Conservation (phyloP, 2,329 filamentous ascomycete species). For the Fusarium chuoi region DNA sequence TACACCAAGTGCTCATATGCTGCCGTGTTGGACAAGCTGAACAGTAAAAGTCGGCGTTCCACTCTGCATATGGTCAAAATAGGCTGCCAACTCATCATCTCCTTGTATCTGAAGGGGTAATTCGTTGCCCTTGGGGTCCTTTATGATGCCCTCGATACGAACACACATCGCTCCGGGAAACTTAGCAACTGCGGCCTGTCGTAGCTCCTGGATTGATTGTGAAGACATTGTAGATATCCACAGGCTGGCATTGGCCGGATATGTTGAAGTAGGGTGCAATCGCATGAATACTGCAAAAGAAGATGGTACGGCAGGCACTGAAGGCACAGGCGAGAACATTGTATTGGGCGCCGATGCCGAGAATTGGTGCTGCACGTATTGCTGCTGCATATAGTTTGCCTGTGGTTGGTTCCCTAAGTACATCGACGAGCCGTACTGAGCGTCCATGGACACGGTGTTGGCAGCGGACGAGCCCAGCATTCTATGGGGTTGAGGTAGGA, state of each 20-base stretch:
- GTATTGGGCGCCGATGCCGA: constrained; percentile 37
- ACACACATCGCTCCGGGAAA: constrained; percentile 68
- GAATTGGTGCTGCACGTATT: constrained; percentile 47
- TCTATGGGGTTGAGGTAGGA: constrained; percentile 37
- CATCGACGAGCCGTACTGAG: constrained; percentile 53
- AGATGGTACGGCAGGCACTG: constrained; percentile 34
- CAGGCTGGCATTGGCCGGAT: constrained; percentile 61
- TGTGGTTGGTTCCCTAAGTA: constrained; percentile 53
- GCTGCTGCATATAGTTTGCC: constrained; percentile 49
- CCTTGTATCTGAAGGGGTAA: constrained; percentile 72
- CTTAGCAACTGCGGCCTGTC: constrained; percentile 68
- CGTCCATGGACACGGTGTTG: constrained; percentile 44
- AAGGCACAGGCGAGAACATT: constrained; percentile 39
- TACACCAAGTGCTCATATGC: constrained; percentile 4
- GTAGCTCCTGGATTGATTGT: constrained; percentile 69
- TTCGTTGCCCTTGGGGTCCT: constrained; percentile 68
- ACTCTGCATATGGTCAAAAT: constrained; percentile 71
- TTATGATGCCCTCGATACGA: constrained; percentile 73
- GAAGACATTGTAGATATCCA: constrained; percentile 74
- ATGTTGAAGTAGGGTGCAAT: constrained; percentile 71
- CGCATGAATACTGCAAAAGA: constrained; percentile 73
- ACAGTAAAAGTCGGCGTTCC: constrained; percentile 57
- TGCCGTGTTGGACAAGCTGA: constrained; percentile 49
- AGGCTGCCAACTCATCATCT: constrained; percentile 77
- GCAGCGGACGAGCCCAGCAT: constrained; percentile 42